Evolutionary conservation across 306 rosid species (phyloP).

Genomic region (Trifolium pratense): DNA sequence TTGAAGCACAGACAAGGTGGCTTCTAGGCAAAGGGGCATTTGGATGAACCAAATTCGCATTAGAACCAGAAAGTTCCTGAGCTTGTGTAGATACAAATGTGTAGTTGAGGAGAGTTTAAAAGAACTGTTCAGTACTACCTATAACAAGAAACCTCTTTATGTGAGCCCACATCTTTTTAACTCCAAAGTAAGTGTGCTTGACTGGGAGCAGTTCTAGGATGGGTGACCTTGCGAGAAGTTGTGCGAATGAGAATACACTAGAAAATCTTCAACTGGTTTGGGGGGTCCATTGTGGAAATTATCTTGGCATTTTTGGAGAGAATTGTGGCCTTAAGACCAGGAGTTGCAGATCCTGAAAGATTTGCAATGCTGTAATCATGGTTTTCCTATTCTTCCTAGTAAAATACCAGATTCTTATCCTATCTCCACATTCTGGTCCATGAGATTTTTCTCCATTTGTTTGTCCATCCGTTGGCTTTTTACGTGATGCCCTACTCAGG

Average conservation of each 20-base stretch:
- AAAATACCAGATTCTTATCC: background rate
- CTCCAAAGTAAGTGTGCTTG: background rate
- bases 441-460: too few species aligned
- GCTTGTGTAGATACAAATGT: background rate
- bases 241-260: too few species aligned
- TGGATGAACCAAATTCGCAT: background rate
- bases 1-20: background rate
- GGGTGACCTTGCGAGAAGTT: too few species aligned
- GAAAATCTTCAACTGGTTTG: background rate
- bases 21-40: background rate
- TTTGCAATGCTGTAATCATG: conserved; percentile 3
- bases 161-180: background rate
- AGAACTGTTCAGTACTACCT: background rate
- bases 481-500: too few species aligned
- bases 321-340: background rate
- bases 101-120: background rate
- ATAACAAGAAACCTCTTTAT: background rate
- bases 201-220: background rate
- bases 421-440: background rate
- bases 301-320: too few species aligned
- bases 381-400: background rate
- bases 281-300: background rate
- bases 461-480: too few species aligned
- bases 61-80: background rate
- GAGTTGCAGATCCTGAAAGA: background rate